Percentiles rank a stretch among this genome's conserved stretches.
Conservation (phyloP, 2,329 filamentous ascomycete genomes). For the Claviceps capensis region DNA sequence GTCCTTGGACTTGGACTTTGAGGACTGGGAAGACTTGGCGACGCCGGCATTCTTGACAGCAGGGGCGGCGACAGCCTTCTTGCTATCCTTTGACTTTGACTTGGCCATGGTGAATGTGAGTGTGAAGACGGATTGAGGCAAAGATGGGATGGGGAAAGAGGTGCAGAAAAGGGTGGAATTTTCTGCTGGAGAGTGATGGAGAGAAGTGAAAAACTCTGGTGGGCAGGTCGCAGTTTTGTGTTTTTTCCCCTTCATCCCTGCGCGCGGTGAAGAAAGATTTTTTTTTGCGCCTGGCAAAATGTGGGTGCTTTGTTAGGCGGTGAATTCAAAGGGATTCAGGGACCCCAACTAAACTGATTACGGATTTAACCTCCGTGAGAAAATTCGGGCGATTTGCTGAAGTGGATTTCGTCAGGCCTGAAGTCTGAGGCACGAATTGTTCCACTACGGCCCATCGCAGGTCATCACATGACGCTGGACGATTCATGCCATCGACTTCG, state of each 20-base stretch:
- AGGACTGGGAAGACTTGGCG: constrained; percentile 51
- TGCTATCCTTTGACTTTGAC: constrained; percentile 44
- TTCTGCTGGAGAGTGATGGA: not conserved
- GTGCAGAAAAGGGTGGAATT: not conserved
- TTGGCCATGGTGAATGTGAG: constrained; percentile 41
- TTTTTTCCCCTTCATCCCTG: constrained; percentile 11
- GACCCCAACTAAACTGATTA: too few relatives aligned
- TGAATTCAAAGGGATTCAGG: constrained; percentile 11
- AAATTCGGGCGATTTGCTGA: too few relatives aligned
- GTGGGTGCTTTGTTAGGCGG: constrained; percentile 22
- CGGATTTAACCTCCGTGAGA: too few relatives aligned
- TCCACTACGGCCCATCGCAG: not conserved
- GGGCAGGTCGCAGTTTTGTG: constrained; percentile 4
- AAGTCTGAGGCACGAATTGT: constrained; percentile 9
- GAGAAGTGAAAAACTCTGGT: constrained; percentile 1
- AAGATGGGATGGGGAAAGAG: not conserved
- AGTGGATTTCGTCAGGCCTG: constrained; percentile 10
- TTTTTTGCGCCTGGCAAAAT: constrained; percentile 20
- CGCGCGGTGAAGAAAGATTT: constrained; percentile 8
- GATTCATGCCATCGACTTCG: not conserved
- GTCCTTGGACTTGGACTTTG: constrained; percentile 55
- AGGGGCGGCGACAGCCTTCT: constrained; percentile 37
- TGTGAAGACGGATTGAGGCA: not conserved
- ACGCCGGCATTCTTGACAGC: constrained; percentile 53
- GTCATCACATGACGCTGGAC: too few relatives aligned